Evolutionary conservation across 1,139 yeast species (phyloP), one percentile per base, ranked within the genome.

Genomic region (Blastobotrys serpentis): DNA sequence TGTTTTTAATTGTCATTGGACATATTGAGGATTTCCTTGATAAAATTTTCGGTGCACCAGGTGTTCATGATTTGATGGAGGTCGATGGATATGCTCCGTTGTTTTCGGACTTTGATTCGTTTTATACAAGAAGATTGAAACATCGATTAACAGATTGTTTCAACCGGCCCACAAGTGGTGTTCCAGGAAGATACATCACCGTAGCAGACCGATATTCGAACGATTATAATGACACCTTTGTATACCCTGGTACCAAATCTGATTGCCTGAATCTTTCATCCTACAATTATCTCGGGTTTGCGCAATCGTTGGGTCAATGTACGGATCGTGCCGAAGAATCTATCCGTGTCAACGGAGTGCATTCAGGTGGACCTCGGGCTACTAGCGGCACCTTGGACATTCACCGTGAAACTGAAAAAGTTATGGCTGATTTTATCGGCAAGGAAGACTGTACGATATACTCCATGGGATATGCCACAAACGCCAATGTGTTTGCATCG

Each of bases 381-480:
- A 70, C 76, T 47, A 75, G 80, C 49, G 99, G 98, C 46, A 82
- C 95, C 11, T 77, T 85, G 19, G 88, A 84, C 58, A 72, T 88
- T 58, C 96, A 87, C 63, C 59, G 70, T 36, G 77, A 81, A 54
- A 84, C 96, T 52, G 98, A 92, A 71, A 67, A 67, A 51, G 76
- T 84, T 26, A 76, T 89, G 55, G 96, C 99, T 29, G 76, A 81
- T 39, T 92, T 90, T 65, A 82, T 92, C 29, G 98, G 97, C 36
- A 88, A 88, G 68, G 96, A 90, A 57, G 95, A 87, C 58, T 81
- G 96, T 2, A 72, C 89, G 60, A 71, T 92, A 40, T 87, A 87
- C 56, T 84, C 95, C 44, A 94, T 89, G 84, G 99, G 99, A 50
- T 92, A 89, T 65, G 95, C 96, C 59, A 92, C 98, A 10, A 92